Evolutionary conservation across 108 stramenopile species (phyloP).

Genomic region (Thalassiosira profunda): DNA sequence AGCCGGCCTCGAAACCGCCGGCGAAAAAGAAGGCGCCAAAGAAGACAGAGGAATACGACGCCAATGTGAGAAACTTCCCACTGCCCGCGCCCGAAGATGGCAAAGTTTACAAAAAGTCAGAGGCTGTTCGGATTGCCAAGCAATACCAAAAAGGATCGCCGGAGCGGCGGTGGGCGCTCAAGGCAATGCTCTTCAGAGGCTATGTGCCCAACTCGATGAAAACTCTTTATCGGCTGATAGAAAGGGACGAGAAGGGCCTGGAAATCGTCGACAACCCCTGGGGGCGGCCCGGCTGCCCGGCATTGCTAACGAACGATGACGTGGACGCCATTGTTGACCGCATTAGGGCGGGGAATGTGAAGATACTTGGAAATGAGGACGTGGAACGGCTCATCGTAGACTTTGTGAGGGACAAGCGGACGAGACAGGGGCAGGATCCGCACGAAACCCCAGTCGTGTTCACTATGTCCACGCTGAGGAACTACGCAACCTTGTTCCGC

Average conservation of each 20-base stretch:
- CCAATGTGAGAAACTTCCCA: neutral
- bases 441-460: neutral
- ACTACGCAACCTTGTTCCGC: constrained; percentile 5
- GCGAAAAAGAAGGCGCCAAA: neutral
- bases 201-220: constrained; percentile 2
- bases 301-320: neutral
- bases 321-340: constrained; percentile 10
- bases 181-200: neutral
- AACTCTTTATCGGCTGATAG: neutral
- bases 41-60: neutral
- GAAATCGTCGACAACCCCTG: neutral
- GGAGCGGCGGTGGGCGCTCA: neutral
- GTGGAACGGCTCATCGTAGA: neutral
- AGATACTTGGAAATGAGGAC: neutral
- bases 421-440: too few relatives aligned
- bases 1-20: neutral
- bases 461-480: constrained; percentile 3
- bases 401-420: neutral
- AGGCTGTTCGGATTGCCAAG: constrained; percentile 5
- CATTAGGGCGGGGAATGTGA: neutral
- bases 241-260: constrained; percentile 2
- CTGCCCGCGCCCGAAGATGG: constrained; percentile 6
- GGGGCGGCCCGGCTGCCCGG: neutral
- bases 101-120: constrained; percentile 4
- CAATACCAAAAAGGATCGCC: neutral